These are phyloP conservation scores for Backusella westeae DNA, from an alignment of 192 early-diverging fungal species.

Conservation along the genomic window DNA sequence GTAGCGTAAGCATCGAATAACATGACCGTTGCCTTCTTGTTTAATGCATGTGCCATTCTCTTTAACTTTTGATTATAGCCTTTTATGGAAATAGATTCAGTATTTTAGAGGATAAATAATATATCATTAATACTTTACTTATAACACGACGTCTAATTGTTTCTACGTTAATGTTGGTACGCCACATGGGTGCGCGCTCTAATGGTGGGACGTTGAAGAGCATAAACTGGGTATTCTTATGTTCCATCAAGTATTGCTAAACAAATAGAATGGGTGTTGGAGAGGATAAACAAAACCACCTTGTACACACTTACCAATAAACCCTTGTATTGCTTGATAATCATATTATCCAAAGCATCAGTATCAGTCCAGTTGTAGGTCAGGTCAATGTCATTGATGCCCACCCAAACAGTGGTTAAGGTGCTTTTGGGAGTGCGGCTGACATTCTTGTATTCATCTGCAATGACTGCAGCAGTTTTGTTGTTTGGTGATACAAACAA, in stretches of 20 bases:
- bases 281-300: too few species aligned
- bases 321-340: constrained; percentile 10
- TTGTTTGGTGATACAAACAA: constrained; percentile 1
- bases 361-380: constrained; percentile 4
- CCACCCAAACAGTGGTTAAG: constrained; percentile 15
- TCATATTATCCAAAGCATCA: not conserved
- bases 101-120: not conserved
- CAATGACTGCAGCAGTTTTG: not conserved
- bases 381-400: constrained; percentile 22
- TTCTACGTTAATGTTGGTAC: not conserved
- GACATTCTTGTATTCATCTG: constrained; percentile 6
- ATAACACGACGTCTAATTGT: not conserved
- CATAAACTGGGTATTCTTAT: not conserved
- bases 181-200: constrained; percentile 9
- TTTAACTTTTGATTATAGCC: constrained; percentile 17
- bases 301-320: constrained; percentile 2
- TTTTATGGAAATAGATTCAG: not conserved
- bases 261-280: not conserved
- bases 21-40: constrained; percentile 3
- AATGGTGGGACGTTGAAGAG: constrained; percentile 16
- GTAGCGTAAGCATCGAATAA: constrained; percentile 7
- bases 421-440: not conserved
- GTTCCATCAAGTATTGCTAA: not conserved
- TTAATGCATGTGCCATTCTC: not conserved
- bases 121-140: not conserved